A percentile compares a stretch with the other conserved stretches of the same genome.
Conservation (phyloP, 2,329 filamentous ascomycete genomes). For the Madurella mycetomatis region DNA sequence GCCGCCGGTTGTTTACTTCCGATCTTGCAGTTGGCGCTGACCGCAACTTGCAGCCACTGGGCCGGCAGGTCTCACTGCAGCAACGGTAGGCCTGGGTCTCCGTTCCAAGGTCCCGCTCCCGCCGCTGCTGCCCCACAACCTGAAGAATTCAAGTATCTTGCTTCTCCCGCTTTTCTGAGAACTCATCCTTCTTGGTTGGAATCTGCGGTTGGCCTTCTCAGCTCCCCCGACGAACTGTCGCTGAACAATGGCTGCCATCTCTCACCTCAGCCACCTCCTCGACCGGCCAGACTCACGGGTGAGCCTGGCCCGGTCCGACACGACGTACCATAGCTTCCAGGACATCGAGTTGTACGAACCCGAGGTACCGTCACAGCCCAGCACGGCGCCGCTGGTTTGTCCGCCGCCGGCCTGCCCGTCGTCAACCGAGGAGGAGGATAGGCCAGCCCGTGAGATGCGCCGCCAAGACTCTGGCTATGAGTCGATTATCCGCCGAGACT, state of each 20-base stretch:
- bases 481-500: constrained; percentile 42
- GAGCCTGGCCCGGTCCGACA: constrained; percentile 44
- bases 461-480: constrained; percentile 58
- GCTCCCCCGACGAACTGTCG: not conserved
- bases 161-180: constrained; percentile 12
- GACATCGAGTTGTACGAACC: constrained; percentile 47
- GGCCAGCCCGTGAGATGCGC: constrained; percentile 41
- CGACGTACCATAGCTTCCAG: constrained; percentile 52
- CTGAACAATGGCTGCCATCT: constrained; percentile 17
- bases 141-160: constrained; percentile 18
- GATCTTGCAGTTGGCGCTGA: constrained; percentile 16
- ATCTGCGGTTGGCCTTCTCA: constrained; percentile 8
- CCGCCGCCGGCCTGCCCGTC: constrained; percentile 8
- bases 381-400: constrained; percentile 16
- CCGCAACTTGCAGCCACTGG: constrained; percentile 22
- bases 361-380: constrained; percentile 25
- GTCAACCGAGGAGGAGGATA: constrained; percentile 28
- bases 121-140: not conserved
- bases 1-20: constrained; percentile 22
- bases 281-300: constrained; percentile 34
- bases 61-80: constrained; percentile 11
- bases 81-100: constrained; percentile 11
- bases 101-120: constrained; percentile 1
- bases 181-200: constrained; percentile 2
- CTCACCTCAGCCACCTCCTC: constrained; percentile 14